A percentile compares a stretch with the other conserved stretches of the same genome.
These are phyloP conservation scores for Zasmidium angulare DNA, from an alignment of 2,329 filamentous ascomycete genomes.

Conservation along the genomic window DNA sequence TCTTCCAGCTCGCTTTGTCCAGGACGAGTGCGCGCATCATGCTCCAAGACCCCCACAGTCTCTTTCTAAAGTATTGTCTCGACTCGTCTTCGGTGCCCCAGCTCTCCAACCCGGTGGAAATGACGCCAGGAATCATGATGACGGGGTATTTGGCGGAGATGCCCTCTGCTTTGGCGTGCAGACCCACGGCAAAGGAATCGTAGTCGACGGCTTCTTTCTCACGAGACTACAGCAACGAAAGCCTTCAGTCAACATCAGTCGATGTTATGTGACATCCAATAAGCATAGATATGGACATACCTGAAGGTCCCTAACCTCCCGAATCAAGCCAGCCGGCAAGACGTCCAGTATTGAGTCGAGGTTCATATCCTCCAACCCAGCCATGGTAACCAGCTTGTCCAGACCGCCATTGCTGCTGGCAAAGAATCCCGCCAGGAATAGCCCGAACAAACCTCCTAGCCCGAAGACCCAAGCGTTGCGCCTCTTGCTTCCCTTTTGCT, in stretches of 20 bases:
- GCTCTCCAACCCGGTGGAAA: conserved; percentile 93
- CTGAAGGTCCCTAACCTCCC: conserved; percentile 81
- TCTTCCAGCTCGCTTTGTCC: conserved; percentile 94
- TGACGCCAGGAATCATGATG: conserved; percentile 96
- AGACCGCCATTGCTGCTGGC: conserved; percentile 73
- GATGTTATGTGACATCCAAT: neutral
- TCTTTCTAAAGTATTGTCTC: conserved; percentile 86
- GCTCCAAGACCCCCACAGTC: conserved; percentile 96
- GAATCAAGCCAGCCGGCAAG: conserved; percentile 79
- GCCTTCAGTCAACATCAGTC: conserved; percentile 32
- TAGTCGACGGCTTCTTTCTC: conserved; percentile 87
- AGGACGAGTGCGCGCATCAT: conserved; percentile 96
- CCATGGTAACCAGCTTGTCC: conserved; percentile 70
- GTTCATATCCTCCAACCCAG: conserved; percentile 68
- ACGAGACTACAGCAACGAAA: conserved; percentile 60
- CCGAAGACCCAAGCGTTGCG: conserved; percentile 80
- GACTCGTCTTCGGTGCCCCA: conserved; percentile 89
- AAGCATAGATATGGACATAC: conserved; percentile 54
- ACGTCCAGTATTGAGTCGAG: conserved; percentile 85
- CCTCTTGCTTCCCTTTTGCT: conserved; percentile 57
- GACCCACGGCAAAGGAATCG: conserved; percentile 88
- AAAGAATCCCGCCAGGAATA: conserved; percentile 86
- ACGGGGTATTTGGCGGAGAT: conserved; percentile 80
- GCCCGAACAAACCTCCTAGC: conserved; percentile 84
- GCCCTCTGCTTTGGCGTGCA: conserved; percentile 79